phyloP scores from a whole-genome alignment of 305 asterid species.

The Solanum hybrid region DNA sequence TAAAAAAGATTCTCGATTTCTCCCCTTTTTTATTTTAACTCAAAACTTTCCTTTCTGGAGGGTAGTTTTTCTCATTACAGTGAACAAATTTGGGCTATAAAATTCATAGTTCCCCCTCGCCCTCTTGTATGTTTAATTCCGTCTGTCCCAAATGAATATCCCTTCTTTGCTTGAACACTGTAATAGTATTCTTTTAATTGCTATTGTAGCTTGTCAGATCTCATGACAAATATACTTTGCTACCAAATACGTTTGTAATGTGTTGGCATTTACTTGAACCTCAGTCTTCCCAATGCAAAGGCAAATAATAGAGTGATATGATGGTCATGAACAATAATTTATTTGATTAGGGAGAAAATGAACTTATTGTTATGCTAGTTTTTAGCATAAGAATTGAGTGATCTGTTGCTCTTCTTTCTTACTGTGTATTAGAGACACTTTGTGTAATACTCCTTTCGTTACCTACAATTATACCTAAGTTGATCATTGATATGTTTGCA shows the following conservation, averaged over 20 bases:
- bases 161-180: not conserved
- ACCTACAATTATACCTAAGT: not conserved
- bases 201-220: not conserved
- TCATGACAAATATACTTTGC: not conserved
- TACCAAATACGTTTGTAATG: not conserved
- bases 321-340: not conserved
- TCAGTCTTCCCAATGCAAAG: not conserved
- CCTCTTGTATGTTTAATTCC: not conserved
- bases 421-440: not conserved
- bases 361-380: not conserved
- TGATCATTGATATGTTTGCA: slow-evolving; percentile 10
- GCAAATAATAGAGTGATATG: not conserved
- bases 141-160: not conserved
- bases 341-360: not conserved
- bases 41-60: not conserved
- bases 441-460: not conserved
- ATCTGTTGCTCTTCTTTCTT: not conserved
- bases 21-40: not conserved
- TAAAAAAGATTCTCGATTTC: not conserved
- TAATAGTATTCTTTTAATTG: not conserved
- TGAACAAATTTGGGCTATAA: not conserved
- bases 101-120: not conserved
- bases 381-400: not conserved
- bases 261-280: not conserved
- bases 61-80: not conserved